Base-by-base conservation (phyloP, 73 alveolate genomes). In the Breviolum minutum region DNA sequence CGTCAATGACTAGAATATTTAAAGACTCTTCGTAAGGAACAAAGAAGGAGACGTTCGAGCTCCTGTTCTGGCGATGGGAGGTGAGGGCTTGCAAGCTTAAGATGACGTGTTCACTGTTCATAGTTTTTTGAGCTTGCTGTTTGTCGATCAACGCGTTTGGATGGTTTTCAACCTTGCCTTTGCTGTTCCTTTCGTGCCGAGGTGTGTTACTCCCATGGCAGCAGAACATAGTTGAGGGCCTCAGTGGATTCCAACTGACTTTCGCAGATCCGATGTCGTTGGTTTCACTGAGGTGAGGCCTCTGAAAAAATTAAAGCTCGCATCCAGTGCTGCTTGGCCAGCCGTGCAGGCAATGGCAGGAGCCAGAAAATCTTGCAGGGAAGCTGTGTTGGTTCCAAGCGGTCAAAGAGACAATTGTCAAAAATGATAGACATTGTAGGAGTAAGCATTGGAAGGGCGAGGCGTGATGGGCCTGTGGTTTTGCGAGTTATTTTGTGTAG, bases 381-480 rank as follows among this genome's bases (percentile, higher is more conserved):
- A 6, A 6, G 24, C n/a, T 29, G 8, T 27, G 54, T 20, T 6
- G 12, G 54, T 73, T 19, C 60, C 22, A 9, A 64, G 63, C 13
- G 81, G n/a, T 71, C 81, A 17, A 17, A 17, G 2, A 11, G 26
- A 17, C 40, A 8, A 17, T 17, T 11, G 10, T 17, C 30, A 70
- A 19, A 26, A 70, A 11, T 20, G 30, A 7, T n/a, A 5, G 30
- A 0, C 81, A 17, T 71, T 8, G 48, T 60, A 83, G 92, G 92
- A 83, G 92, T 74, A 83, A 83, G 76, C 92, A 83, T 54, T 83
- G 92, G 92, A 83, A 83, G 92, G 92, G 92, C 73, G 92, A 83
- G 92, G 92, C n/a, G 71, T 4, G 27, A 24, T 11, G 76, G 92
- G 68, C 68, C 32, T 7, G 54, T 66, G 9, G 11, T 8, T 8